phyloP scores from a whole-genome alignment of 306 rosid species.

The Bauhinia variegata region DNA sequence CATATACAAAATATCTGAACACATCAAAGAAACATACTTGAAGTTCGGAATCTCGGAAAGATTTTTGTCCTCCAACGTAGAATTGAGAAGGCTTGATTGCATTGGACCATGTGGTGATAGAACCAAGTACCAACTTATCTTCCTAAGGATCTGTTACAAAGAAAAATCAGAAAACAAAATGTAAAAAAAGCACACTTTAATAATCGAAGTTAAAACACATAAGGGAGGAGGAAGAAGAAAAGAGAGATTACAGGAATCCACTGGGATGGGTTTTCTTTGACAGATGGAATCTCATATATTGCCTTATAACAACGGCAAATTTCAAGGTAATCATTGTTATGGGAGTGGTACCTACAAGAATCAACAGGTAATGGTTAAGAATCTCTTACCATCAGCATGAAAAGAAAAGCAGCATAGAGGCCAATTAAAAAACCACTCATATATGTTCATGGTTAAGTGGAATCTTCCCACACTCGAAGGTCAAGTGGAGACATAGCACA shows the following conservation, averaged over 20 bases:
- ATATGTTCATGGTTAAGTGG: not conserved
- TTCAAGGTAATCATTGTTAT: conserved; percentile 83
- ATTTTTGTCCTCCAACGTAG: conserved; percentile 88
- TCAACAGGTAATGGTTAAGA: conserved; percentile 15
- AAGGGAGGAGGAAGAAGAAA: not conserved
- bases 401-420: not conserved
- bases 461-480: conserved; percentile 4
- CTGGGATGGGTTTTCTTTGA: conserved; percentile 67
- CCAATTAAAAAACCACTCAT: conserved; percentile 11
- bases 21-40: conserved; percentile 45
- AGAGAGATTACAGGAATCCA: conserved; percentile 64
- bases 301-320: conserved; percentile 89
- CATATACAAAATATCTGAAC: conserved; percentile 11
- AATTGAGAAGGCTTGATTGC: conserved; percentile 94
- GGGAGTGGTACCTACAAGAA: conserved; percentile 68
- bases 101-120: conserved; percentile 82
- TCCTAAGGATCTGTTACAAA: conserved; percentile 67
- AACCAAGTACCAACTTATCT: conserved; percentile 88
- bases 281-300: conserved; percentile 81
- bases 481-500: not conserved
- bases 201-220: not conserved
- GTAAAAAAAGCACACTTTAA: not conserved
- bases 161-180: conserved; percentile 22
- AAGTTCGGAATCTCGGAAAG: conserved; percentile 78
- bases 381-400: not conserved